Percentiles rank a stretch among this genome's conserved stretches.
phyloP scores from a whole-genome alignment of 768 basidiomycete genomes.

The Mycena latifolia region DNA sequence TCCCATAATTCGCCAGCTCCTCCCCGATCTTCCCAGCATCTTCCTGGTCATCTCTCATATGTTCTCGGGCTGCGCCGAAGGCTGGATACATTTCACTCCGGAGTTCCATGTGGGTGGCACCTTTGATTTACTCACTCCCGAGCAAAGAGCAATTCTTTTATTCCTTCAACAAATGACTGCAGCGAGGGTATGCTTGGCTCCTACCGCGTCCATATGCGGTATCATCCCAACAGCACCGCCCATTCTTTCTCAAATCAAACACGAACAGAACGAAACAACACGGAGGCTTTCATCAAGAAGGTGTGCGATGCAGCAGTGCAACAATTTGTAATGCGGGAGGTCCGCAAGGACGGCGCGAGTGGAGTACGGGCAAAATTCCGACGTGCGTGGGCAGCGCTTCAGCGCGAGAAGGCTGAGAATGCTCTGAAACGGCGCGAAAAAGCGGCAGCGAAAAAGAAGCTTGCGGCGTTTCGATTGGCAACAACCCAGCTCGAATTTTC shows the following conservation, averaged over 20 bases:
- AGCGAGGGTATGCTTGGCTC: conserved; percentile 35
- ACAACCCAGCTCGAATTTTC: neutral
- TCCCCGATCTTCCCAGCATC: neutral
- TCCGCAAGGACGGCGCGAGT: conserved; percentile 23
- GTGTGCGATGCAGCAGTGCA: conserved; percentile 19
- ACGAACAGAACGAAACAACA: conserved; percentile 33
- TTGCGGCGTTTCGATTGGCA: neutral
- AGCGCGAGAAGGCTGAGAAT: conserved; percentile 4
- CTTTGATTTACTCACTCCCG: conserved; percentile 32
- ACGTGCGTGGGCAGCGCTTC: neutral
- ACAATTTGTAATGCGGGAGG: conserved; percentile 31
- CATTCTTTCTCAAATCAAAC: conserved; percentile 29
- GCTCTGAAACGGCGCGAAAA: neutral
- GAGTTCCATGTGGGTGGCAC: conserved; percentile 11
- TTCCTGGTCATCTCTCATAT: too few species aligned
- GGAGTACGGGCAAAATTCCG: neutral
- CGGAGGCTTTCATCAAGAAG: conserved; percentile 35
- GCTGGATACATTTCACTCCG: conserved; percentile 15
- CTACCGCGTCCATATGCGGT: too few species aligned
- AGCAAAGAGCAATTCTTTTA: conserved; percentile 19
- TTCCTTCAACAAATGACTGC: conserved; percentile 36
- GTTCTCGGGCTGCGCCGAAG: neutral
- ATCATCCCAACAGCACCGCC: too few species aligned
- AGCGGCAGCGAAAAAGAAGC: neutral
- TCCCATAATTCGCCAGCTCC: neutral